Percentiles rank a stretch among this genome's conserved stretches.
phyloP scores from a whole-genome alignment of 2,329 filamentous ascomycete genomes.

The Hypocreales sp. region DNA sequence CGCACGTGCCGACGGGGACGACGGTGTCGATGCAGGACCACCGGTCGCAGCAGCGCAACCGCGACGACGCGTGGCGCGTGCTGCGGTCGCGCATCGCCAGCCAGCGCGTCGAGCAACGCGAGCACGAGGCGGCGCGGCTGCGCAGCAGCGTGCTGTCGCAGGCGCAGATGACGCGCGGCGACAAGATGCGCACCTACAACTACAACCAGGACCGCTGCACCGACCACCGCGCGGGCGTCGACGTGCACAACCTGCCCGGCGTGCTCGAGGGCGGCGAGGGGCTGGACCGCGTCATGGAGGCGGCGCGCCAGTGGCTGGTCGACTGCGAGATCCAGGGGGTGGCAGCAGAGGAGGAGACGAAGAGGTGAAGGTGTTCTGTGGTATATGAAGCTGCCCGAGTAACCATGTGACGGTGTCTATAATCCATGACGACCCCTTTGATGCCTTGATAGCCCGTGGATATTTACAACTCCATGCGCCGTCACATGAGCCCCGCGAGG shows the following conservation, averaged over 20 bases:
- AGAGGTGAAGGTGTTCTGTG: slow-evolving; percentile 7
- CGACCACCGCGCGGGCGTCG: slow-evolving; percentile 70
- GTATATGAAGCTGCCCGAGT: too few species aligned
- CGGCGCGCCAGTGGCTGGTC: slow-evolving; percentile 60
- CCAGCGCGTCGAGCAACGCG: slow-evolving; percentile 61
- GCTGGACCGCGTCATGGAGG: slow-evolving; percentile 62
- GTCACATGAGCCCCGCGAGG: slow-evolving; percentile 69
- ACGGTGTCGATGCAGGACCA: slow-evolving; percentile 87
- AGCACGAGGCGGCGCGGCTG: slow-evolving; percentile 62
- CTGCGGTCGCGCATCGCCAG: slow-evolving; percentile 73
- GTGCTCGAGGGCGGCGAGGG: slow-evolving; percentile 61
- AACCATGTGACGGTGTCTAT: too few species aligned
- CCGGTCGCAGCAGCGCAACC: slow-evolving; percentile 78
- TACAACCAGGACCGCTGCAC: slow-evolving; percentile 63
- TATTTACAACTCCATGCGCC: too few species aligned
- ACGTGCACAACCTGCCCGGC: slow-evolving; percentile 64
- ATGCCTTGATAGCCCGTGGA: too few species aligned
- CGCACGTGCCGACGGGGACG: slow-evolving; percentile 74
- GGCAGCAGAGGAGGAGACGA: slow-evolving; percentile 43
- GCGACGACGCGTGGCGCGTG: slow-evolving; percentile 74
- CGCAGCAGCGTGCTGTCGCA: slow-evolving; percentile 65
- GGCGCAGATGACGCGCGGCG: slow-evolving; percentile 72
- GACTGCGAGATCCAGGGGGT: slow-evolving; percentile 60
- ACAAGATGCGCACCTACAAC: slow-evolving; percentile 93
- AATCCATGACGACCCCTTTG: too few species aligned